Evolutionary conservation across 2,329 filamentous ascomycete genomes (phyloP), one percentile per base, ranked within the genome.

Genomic region (Simplicillium aogashimaense): DNA sequence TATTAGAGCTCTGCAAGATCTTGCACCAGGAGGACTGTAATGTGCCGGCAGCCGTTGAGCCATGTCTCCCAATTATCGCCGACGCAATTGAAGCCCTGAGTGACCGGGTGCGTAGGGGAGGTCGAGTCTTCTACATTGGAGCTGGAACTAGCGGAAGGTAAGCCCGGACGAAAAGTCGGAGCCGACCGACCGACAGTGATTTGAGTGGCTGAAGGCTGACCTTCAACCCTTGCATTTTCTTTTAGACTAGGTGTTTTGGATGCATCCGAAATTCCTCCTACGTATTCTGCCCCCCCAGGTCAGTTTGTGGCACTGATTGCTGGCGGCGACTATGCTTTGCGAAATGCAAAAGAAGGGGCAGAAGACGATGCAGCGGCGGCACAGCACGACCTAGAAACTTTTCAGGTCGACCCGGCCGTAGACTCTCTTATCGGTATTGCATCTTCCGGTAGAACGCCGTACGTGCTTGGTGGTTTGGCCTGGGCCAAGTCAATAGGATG

Each of bases 111-210:
- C 35, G 39, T 7, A 35, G 17, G 20, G 47, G 47, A 35, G 46
- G 47, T 6, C 42, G 46, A 10, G 40, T 50, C 7, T 45, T 45
- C 11, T 45, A 45, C 38, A 40, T 63, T n/a, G 63, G 64, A 9
- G 65, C 64, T 3, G 63, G 65, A 12, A 67, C 63, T 3, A 68
- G 64, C 43, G 61, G 65, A 39, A 59, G 64, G 59, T 64, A 43
- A 46, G 50, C 33, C 11, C 25, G 16, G 2, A 15, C n/a, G 29
- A 16, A 17, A 20, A 4, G 25, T 34, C 18, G 18, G 17, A 11
- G 29, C 37, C 29, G 30, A 34, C 30, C 37, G 8, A 18, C 29
- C 17, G 30, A 14, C 30, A 20, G 30, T 3, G 18, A 8, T 18
- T 34, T 37, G 31, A 12, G 25, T 13, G n/a, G 15, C 32, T 29